Evolutionary conservation across 495 filamentous ascomycete species (phyloP).

Genomic region (Zalerion maritima): DNA sequence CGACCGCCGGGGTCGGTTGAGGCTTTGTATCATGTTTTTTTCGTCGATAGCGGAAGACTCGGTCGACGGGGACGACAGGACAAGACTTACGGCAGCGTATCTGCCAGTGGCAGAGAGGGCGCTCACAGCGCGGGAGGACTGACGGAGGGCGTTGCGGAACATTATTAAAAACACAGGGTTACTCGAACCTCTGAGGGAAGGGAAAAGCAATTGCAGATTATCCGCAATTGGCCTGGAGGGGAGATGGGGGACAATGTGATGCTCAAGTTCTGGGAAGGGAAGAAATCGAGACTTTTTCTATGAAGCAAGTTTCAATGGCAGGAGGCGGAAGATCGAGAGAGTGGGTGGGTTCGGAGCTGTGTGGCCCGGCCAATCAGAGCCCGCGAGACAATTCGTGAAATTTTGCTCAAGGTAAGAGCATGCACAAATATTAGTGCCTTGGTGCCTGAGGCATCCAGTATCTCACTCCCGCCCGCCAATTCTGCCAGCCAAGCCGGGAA

Average conservation of each 20-base stretch:
- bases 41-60: conserved; percentile 24
- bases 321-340: no score
- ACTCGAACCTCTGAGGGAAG: conserved; percentile 19
- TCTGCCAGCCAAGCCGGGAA: no score
- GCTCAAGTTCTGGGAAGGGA: conserved; percentile 13
- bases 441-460: no score
- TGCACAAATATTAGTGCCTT: no score
- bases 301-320: no score
- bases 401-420: no score
- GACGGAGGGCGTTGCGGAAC: conserved; percentile 96
- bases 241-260: conserved; percentile 24
- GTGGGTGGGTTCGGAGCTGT: no score
- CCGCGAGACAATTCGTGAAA: no score
- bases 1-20: neutral
- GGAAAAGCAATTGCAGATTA: conserved; percentile 33
- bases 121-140: conserved; percentile 85
- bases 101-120: conserved; percentile 81
- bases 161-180: conserved; percentile 43
- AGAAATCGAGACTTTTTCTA: conserved; percentile 18
- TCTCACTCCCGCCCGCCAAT: no score
- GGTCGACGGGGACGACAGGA: conserved; percentile 17
- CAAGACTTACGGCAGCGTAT: conserved; percentile 76
- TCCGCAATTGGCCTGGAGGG: conserved; percentile 35
- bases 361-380: no score
- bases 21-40: conserved; percentile 4